Conservation (phyloP, 352 stramenopile species). For the Pilasporangium apinafurcum region DNA sequence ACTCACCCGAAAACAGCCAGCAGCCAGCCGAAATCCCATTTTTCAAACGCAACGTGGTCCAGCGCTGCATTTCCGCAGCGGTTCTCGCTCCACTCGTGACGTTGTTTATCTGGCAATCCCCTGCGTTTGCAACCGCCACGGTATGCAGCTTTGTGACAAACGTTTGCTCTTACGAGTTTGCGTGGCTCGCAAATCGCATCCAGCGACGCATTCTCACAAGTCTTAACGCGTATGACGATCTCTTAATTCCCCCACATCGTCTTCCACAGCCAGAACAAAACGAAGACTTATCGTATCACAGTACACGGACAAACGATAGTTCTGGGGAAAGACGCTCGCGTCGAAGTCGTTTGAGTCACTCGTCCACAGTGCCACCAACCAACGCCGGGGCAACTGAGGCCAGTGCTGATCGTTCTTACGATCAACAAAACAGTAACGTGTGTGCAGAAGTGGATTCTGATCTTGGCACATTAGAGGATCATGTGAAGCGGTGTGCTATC, state of each 20-base stretch:
- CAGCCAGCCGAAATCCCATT: too few relatives aligned
- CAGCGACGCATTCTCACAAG: constrained; percentile 33
- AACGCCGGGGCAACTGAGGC: neutral
- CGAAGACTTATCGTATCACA: constrained; percentile 19
- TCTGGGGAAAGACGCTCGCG: neutral
- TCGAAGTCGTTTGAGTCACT: neutral
- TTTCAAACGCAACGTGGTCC: constrained; percentile 39
- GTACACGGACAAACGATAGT: constrained; percentile 18
- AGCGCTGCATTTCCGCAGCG: constrained; percentile 52
- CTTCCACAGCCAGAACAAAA: neutral
- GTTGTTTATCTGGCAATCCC: constrained; percentile 70
- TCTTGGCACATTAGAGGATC: constrained; percentile 11
- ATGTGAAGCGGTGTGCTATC: constrained; percentile 19
- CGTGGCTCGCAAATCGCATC: constrained; percentile 66
- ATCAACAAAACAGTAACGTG: neutral
- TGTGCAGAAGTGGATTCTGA: constrained; percentile 14
- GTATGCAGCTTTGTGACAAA: constrained; percentile 63
- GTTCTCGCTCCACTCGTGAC: constrained; percentile 60
- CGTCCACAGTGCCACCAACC: neutral
- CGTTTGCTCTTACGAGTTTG: constrained; percentile 68
- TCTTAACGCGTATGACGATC: constrained; percentile 19
- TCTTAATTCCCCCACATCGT: neutral
- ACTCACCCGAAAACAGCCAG: too few relatives aligned
- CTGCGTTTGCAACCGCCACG: constrained; percentile 52
- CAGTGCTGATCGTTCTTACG: too few relatives aligned